Base-by-base conservation (phyloP, 441 rosid species). In the Populus trichocarpa region DNA sequence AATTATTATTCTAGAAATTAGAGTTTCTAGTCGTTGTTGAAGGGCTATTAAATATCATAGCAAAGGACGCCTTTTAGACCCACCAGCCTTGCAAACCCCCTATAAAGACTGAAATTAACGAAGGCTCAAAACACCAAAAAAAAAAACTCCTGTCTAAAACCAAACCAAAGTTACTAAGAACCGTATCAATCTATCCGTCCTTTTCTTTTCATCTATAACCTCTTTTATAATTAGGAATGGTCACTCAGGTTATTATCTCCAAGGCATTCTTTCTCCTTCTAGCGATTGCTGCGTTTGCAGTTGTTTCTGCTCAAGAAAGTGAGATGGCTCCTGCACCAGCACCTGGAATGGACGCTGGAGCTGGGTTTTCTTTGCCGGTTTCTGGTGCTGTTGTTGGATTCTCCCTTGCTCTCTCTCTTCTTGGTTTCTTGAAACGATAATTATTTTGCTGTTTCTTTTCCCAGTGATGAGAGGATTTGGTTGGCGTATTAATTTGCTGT, bases 261-360 rank as follows among this genome's bases (percentile, higher is more conserved):
- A 75, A 40, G 59, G 77, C 57, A 75, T 75, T 75, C 32, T 16
- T 46, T 6, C 61, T 66, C 25, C 4, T 65, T 64, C 14, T 66
- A 26, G 63, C 66, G 32, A 16, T 75, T 10, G 70, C 42, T 8
- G 70, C 26, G 38, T 64, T 75, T 16, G 30, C 64, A 25, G 71
- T 36, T 50, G 78, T 75, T 67, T 75, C 78, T 6, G 78, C 78
- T 68, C 78, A 67, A 28, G 42, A 38, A 38, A 38, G 42, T 38
- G 42, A 38, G 13, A 64, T 46, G 25, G 78, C 78, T 14, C 66
- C 78, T 9, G 67, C 78, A 11, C 78, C 78, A 4, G 78, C 72
- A 40, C 78, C 78, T 33, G 78, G 72, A 28, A 20, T 53, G 67
- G 78, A 67, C 28, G 28, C 78, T 18, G 72, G 78, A 30, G 72